Evolutionary conservation across 2,329 filamentous ascomycete genomes (phyloP), one percentile per base, ranked within the genome.

Genomic region (Teratosphaeria gauchensis): DNA sequence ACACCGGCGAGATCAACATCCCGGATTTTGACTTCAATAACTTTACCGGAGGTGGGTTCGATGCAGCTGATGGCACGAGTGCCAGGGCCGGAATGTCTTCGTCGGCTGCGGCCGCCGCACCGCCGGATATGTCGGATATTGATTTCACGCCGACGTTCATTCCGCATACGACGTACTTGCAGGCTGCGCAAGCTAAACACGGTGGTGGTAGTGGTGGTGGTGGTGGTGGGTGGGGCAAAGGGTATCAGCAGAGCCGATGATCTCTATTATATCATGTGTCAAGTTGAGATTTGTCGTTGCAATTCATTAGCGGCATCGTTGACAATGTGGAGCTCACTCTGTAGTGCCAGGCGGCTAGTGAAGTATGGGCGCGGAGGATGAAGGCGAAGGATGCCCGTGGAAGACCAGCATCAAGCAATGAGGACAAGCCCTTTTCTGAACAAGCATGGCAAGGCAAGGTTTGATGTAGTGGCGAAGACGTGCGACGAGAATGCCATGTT

Each of bases 1-100:
- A 73, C 60, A 68, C 67, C 35, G 71, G 71, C 55, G 69, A 72
- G 52, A 61, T 71, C 24, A 67, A 71, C 51, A 59, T 72, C 5
- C 66, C 66, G 1, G 64, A 74, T 54, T 73, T 71, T 63, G 66
- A 70, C 59, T 67, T 72, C 59, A 61, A 65, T 16, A 63, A 67
- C 30, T 72, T 70, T 65, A 70, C 64, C 6, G 68, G 68, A 33
- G 57, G 42, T n/a, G 42, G 56, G 38, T 59, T 54, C 30, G 51
- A 33, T 28, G 51, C 42, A 19, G 42, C 42, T 8, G 42, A n/a
- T 19, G 42, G 42, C 9, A 48, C 42, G 19, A 21, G 42, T 19
- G 42, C 16, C 16, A 1, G 19, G 9, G 42, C 19, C 1, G 16
- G 42, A 5, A 21, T 19, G 5, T 19, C 42, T 35, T 14, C 33